Evolutionary conservation across 192 early-diverging fungal genomes (phyloP).

Genomic region (Fimicolochytrium jonesii): DNA sequence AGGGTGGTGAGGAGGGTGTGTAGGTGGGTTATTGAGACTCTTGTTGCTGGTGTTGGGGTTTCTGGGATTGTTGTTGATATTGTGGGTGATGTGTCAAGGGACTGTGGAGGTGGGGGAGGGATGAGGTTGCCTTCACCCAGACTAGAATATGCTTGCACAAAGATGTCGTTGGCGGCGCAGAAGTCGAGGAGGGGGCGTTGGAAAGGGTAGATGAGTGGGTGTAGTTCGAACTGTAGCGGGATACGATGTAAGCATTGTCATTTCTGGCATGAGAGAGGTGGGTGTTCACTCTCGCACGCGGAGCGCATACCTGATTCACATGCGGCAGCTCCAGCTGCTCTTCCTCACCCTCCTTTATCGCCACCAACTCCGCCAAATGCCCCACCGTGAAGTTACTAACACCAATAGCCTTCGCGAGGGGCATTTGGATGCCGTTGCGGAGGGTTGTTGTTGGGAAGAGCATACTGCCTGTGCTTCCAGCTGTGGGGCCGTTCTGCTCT

Average conservation of each 20-base stretch:
- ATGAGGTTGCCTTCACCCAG: slow-evolving; percentile 39
- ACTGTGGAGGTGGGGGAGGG: no score
- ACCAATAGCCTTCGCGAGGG: slow-evolving; percentile 55
- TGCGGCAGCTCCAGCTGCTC: neutral
- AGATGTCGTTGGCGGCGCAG: slow-evolving; percentile 17
- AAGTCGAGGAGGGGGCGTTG: slow-evolving; percentile 7
- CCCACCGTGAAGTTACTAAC: slow-evolving; percentile 61
- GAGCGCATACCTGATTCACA: slow-evolving; percentile 10
- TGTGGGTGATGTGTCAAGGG: no score
- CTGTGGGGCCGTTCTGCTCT: no score
- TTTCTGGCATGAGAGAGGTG: neutral
- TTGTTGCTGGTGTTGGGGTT: no score
- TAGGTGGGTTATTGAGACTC: no score
- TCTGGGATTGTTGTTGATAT: no score
- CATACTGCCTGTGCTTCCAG: no score
- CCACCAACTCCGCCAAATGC: slow-evolving; percentile 54
- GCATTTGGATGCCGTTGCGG: slow-evolving; percentile 20
- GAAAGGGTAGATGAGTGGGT: slow-evolving; percentile 20
- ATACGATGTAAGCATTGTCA: neutral
- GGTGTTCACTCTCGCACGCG: neutral
- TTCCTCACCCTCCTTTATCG: no score
- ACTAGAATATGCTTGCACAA: slow-evolving; percentile 32
- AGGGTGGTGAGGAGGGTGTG: neutral
- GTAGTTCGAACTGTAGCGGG: slow-evolving; percentile 36
- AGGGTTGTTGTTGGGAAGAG: no score